Base-by-base conservation (phyloP, 768 basidiomycete genomes). In the Lentinula raphanica region DNA sequence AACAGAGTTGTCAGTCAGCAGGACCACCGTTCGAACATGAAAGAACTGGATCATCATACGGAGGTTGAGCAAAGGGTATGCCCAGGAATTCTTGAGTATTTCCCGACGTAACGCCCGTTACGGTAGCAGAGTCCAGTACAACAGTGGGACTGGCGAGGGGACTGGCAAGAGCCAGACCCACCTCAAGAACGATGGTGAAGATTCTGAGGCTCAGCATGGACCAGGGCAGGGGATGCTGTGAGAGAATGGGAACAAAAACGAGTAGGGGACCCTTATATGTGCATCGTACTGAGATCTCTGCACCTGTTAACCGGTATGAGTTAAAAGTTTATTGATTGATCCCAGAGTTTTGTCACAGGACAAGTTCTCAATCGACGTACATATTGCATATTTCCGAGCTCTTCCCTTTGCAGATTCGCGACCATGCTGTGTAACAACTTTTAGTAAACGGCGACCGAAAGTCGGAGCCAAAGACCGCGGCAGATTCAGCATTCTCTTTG, bases 11-110 rank as follows among this genome's bases (percentile, higher is more conserved):
- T 9, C 39, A 9, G 25, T 7, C 38, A n/a, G n/a, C n/a, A 38
- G 8, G 19, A 36, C 40, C 46, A 32, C 13, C 8, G 15, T 23
- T 6, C 2, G 1, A 28, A 56, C 4, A 50, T 39, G 39, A 45
- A n/a, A 31, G 2, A 51, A 21, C 13, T 7, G 6, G 7, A 27
- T 58, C 0, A 27, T 65, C 78, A 60, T 59, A 85, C 83, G 82
- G 81, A 23, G 83, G 78, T 64, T 76, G 60, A 13, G 80, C 82
- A 56, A 79, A 85, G 1, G 82, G 83, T 38, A 85, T 81, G 2
- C 82, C 81, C 2, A 80, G 66, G 62, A 79, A 84, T 58, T 73
- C 69, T 19, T 72, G 64, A 2, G 75, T 62, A 3, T 58, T 44
- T 1, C 72, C 74, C 39, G 72, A 68, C 3, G 64, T 65, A 9